Percentiles rank a stretch among this genome's conserved stretches.
Evolutionary conservation across 495 filamentous ascomycete genomes (phyloP).

Genomic region (Pyrenopolyporus hunteri): DNA sequence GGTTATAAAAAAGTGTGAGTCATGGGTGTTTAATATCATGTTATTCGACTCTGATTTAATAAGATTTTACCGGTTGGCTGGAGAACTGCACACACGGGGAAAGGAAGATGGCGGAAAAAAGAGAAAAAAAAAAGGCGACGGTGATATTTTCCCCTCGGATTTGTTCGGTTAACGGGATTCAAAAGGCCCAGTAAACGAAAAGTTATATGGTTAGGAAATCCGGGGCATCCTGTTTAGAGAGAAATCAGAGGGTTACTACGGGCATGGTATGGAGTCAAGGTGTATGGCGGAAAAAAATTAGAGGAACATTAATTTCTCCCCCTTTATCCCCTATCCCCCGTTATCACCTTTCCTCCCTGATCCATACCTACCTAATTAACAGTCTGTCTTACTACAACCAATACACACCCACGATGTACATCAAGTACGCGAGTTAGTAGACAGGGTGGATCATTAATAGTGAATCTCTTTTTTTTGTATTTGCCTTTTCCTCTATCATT

Average conservation of each 20-base stretch:
- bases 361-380: background rate
- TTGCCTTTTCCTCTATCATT: conserved; percentile 1
- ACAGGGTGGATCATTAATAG: background rate
- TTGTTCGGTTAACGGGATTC: conserved; percentile 9
- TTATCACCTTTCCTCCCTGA: background rate
- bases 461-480: background rate
- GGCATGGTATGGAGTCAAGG: conserved; percentile 29
- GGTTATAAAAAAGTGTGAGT: conserved; percentile 1
- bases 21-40: conserved; percentile 8
- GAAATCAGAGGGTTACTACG: conserved; percentile 23
- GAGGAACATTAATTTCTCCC: conserved; percentile 19
- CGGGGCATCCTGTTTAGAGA: conserved; percentile 25
- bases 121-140: conserved; percentile 8
- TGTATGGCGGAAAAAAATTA: conserved; percentile 28
- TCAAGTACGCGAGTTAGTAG: background rate
- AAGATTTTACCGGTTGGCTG: background rate
- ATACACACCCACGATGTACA: background rate
- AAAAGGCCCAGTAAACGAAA: conserved; percentile 14
- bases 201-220: conserved; percentile 12
- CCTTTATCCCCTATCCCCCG: background rate
- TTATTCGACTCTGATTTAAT: conserved; percentile 17
- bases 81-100: background rate
- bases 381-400: background rate
- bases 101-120: background rate
- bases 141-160: background rate